These are phyloP conservation scores for Hypoxylon sp. DNA, from an alignment of 2,329 filamentous ascomycete genomes.

Conservation along the genomic window DNA sequence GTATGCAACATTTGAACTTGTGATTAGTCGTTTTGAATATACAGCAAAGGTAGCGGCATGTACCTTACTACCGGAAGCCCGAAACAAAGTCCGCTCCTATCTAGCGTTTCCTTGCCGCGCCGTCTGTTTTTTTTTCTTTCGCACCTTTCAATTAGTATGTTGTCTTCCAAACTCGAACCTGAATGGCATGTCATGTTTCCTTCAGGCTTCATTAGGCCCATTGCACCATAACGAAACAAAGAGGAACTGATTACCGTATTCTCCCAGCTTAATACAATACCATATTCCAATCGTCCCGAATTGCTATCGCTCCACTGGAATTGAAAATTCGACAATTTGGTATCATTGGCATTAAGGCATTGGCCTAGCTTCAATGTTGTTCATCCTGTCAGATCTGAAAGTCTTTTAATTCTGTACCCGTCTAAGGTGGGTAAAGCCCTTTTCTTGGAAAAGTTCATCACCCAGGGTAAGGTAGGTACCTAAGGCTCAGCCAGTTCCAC, in stretches of 20 bases:
- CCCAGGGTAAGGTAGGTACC: constrained; percentile 3
- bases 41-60: background rate
- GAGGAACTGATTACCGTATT: constrained; percentile 33
- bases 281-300: constrained; percentile 9
- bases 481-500: constrained; percentile 3
- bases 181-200: constrained; percentile 35
- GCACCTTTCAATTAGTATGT: constrained; percentile 29
- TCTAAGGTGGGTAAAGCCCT: constrained; percentile 29
- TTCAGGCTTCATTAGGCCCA: constrained; percentile 24
- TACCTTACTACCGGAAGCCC: constrained; percentile 31
- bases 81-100: constrained; percentile 40
- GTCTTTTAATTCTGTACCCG: constrained; percentile 24
- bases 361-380: constrained; percentile 25
- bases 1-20: constrained; percentile 12
- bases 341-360: constrained; percentile 23
- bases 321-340: constrained; percentile 27
- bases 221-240: constrained; percentile 19
- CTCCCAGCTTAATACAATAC: constrained; percentile 14
- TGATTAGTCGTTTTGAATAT: constrained; percentile 34
- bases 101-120: constrained; percentile 23
- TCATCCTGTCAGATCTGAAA: constrained; percentile 32
- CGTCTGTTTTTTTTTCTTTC: constrained; percentile 22
- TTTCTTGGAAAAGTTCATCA: constrained; percentile 32
- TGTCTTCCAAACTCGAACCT: constrained; percentile 23
- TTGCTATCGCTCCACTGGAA: constrained; percentile 30